Evolutionary conservation across 192 early-diverging fungal species (phyloP).

Genomic region (Podila epigama): DNA sequence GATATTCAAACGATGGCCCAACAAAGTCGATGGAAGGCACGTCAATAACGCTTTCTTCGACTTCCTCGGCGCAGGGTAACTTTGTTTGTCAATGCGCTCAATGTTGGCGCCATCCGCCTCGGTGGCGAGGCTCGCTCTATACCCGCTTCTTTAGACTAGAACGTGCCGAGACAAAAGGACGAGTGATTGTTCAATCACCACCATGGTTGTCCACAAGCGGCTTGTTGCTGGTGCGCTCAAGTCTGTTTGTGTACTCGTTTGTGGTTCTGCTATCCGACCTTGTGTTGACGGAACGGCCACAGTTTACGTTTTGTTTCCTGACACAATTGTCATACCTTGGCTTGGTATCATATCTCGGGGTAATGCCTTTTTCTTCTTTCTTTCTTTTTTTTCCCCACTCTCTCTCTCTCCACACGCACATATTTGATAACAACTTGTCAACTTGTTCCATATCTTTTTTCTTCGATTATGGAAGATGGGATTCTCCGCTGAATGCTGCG

Average conservation of each 20-base stretch:
- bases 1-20: too few relatives aligned
- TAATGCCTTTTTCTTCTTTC: conserved; percentile 14
- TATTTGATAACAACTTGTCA: neutral
- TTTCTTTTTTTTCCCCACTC: neutral
- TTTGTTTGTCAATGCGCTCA: too few relatives aligned
- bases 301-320: conserved; percentile 37
- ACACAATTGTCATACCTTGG: conserved; percentile 45
- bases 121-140: conserved; percentile 12
- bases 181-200: conserved; percentile 23
- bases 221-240: conserved; percentile 6
- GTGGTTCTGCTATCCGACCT: conserved; percentile 24
- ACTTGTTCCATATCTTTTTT: too few relatives aligned
- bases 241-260: conserved; percentile 18
- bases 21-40: neutral
- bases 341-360: conserved; percentile 39
- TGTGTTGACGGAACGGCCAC: conserved; percentile 14
- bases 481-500: neutral
- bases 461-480: neutral
- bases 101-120: conserved; percentile 8
- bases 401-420: too few relatives aligned
- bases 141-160: conserved; percentile 31
- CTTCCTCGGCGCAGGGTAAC: too few relatives aligned
- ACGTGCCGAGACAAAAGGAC: neutral
- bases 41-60: too few relatives aligned
- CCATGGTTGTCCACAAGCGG: conserved; percentile 15